phyloP scores from a whole-genome alignment of 225 moss, liverwort and hornwort genomes.

The Thuidium tamariscinum region DNA sequence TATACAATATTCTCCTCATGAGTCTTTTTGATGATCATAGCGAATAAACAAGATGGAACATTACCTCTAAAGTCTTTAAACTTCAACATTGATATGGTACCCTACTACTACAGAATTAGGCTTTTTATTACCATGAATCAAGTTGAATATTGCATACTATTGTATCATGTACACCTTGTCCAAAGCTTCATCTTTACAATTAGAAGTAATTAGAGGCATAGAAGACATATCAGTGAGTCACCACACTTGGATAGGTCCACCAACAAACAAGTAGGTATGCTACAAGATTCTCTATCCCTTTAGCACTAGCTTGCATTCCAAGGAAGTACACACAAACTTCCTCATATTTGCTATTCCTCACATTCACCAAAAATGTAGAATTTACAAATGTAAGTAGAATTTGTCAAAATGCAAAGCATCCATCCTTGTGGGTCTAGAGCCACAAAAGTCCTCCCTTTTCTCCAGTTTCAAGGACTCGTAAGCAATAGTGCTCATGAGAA shows the following conservation, averaged over 20 bases:
- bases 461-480: no score
- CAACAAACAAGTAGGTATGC: neutral
- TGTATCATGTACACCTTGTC: neutral
- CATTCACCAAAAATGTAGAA: neutral
- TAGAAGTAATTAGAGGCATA: neutral
- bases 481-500: no score
- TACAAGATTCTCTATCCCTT: neutral
- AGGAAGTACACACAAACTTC: neutral
- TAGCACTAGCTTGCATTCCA: neutral
- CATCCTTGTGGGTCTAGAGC: neutral
- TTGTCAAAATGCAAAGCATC: no score
- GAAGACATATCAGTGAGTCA: neutral
- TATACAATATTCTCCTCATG: neutral
- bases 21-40: neutral
- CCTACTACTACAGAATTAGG: neutral
- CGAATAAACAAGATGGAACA: no score
- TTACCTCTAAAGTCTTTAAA: no score
- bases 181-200: neutral
- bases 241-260: neutral
- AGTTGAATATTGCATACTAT: neutral
- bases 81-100: neutral
- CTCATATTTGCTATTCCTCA: neutral
- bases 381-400: neutral
- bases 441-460: no score
- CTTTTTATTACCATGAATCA: neutral